phyloP scores from a whole-genome alignment of 345 rosid genomes.

The Eucalyptus virginea region DNA sequence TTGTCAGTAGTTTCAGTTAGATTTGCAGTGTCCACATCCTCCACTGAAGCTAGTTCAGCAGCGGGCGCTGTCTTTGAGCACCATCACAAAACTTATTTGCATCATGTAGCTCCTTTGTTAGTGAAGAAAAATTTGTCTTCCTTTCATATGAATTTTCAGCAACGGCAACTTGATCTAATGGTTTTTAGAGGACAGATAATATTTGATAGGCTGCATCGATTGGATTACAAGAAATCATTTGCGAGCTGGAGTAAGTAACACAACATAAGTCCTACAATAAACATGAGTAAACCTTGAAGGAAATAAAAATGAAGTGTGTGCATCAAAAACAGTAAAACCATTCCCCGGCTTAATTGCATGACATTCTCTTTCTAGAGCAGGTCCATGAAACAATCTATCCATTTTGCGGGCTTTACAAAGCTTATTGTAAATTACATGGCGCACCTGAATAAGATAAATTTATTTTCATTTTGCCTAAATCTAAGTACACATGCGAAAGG shows the following conservation, averaged over 20 bases:
- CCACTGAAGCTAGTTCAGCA: not conserved
- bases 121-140: not conserved
- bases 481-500: not conserved
- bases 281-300: not conserved
- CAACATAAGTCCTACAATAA: not conserved
- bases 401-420: not conserved
- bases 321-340: no score
- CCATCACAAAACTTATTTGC: not conserved
- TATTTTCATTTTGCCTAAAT: not conserved
- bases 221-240: not conserved
- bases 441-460: not conserved
- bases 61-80: not conserved
- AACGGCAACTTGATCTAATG: not conserved
- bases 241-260: not conserved
- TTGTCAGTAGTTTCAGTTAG: not conserved
- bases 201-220: constrained; percentile 46
- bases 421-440: not conserved
- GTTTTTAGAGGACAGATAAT: constrained; percentile 50
- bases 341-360: no score
- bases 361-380: not conserved
- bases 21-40: not conserved
- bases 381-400: not conserved
- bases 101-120: not conserved
- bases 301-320: no score
- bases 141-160: constrained; percentile 1